A percentile compares a stretch with the other conserved stretches of the same genome.
These are phyloP conservation scores for Phytophthora ohioensis DNA, from an alignment of 352 stramenopile species.

Conservation along the genomic window DNA sequence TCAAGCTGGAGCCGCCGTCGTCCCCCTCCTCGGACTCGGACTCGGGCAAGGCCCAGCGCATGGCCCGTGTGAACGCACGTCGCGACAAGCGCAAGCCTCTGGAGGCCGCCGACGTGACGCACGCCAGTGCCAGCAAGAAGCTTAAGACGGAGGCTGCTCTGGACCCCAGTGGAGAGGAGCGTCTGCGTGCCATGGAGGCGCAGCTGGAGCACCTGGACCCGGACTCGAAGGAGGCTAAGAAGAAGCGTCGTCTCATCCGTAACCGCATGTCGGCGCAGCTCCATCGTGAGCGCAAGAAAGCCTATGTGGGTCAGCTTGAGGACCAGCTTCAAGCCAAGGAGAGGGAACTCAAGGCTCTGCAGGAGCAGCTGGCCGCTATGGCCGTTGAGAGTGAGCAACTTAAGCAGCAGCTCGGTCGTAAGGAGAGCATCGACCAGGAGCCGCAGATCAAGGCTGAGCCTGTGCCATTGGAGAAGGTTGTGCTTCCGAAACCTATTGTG, in stretches of 20 bases:
- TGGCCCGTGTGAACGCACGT: constrained; percentile 73
- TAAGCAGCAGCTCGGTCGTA: constrained; percentile 55
- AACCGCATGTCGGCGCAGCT: constrained; percentile 92
- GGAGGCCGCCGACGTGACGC: constrained; percentile 11
- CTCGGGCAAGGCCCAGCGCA: constrained; percentile 71
- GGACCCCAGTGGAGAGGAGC: constrained; percentile 79
- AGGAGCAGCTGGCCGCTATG: constrained; percentile 81
- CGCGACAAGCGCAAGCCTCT: constrained; percentile 81
- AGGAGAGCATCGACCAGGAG: constrained; percentile 26
- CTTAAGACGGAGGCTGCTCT: constrained; percentile 75
- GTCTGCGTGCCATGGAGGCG: constrained; percentile 82
- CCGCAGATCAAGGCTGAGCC: constrained; percentile 72
- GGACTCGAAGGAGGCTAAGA: constrained; percentile 91
- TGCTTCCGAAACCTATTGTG: constrained; percentile 35
- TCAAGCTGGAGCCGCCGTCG: constrained; percentile 65
- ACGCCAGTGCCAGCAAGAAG: constrained; percentile 60
- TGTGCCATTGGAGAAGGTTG: constrained; percentile 35
- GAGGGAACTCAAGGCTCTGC: constrained; percentile 72
- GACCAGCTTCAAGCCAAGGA: constrained; percentile 88
- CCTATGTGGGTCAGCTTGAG: constrained; percentile 87
- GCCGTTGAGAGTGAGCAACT: constrained; percentile 69
- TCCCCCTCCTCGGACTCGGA: constrained; percentile 23
- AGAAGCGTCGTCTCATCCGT: constrained; percentile 88
- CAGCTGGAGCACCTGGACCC: constrained; percentile 86
- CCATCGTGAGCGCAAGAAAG: constrained; percentile 90